Base-by-base conservation (phyloP, 1,139 yeast genomes). In the Geotrichum phurueaensis region DNA sequence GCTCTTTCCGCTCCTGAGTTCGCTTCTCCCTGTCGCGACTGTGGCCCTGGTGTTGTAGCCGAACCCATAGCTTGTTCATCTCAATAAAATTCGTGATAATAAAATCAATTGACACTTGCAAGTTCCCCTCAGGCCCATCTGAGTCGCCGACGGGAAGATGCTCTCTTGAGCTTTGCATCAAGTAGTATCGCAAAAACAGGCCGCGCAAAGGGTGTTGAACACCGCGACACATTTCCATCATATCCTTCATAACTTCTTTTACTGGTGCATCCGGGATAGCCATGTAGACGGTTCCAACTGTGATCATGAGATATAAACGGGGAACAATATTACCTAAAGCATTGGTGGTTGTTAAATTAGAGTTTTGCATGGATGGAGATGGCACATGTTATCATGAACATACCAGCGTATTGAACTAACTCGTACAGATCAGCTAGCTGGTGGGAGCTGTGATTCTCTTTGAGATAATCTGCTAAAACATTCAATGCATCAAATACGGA, bases 151-250 rank as follows among this genome's bases (percentile, higher is more conserved):
- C 67, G 72, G 92, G 90, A 59, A 88, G 74, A 62, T 87, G 76
- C 68, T 85, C 87, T 67, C 91, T 87, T 23, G 91, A 87, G 64
- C 92, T 79, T 72, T 94, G 98, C 6, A 94, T 85, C 54, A 94
- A 77, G 72, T 90, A 94, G 76, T 94, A 92, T 60, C 99, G 79
- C 69, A 94, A 77, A 72, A 94, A 94, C 64, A 94, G 76, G 0
- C 99, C 99, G 12, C 79, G 78, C 36, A 90, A 84, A 0, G 99
- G 99, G 71, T 90, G 95, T 73, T 94, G 99, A 1, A 94, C 96
- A 15, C 98, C 99, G 53, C 96, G 83, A 66, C 96, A 87, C 99
- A 94, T 94, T 73, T 94, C 99, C 71, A 94, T 86, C 96, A 94
- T 87, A 72, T 94, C 99, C 71, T 88, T 89, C 85, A 94, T 83